These are phyloP conservation scores for Trichothecium roseum DNA, from an alignment of 2,329 filamentous ascomycete genomes.

Conservation along the genomic window DNA sequence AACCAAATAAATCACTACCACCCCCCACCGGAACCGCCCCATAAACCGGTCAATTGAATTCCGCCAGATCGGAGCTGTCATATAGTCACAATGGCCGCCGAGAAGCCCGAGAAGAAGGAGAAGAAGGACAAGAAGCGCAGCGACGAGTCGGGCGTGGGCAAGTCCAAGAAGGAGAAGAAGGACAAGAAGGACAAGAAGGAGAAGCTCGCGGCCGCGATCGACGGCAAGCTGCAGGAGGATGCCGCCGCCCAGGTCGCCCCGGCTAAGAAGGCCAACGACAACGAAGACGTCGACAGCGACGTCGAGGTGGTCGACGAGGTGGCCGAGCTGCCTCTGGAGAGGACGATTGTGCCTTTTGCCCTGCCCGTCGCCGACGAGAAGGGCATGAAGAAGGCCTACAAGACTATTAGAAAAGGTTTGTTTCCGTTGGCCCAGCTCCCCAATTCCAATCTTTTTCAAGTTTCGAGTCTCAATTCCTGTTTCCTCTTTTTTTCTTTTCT, in stretches of 20 bases:
- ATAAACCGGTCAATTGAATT: slow-evolving; percentile 9
- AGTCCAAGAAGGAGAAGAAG: slow-evolving; percentile 50
- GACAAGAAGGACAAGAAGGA: slow-evolving; percentile 66
- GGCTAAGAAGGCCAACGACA: slow-evolving; percentile 28
- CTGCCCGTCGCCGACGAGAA: slow-evolving; percentile 74
- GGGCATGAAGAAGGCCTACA: slow-evolving; percentile 51
- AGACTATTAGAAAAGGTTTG: slow-evolving; percentile 47
- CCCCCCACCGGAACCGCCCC: neutral
- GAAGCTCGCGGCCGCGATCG: slow-evolving; percentile 55
- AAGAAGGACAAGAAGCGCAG: slow-evolving; percentile 52
- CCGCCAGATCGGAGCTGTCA: neutral
- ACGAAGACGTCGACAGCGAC: slow-evolving; percentile 30
- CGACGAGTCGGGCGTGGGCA: slow-evolving; percentile 41
- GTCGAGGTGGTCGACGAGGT: slow-evolving; percentile 27
- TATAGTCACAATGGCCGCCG: slow-evolving; percentile 29
- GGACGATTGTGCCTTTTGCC: slow-evolving; percentile 73
- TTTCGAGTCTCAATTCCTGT: neutral
- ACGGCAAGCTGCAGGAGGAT: slow-evolving; percentile 52
- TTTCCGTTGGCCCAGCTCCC: too few species aligned
- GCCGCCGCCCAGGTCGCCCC: slow-evolving; percentile 29
- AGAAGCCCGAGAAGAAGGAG: slow-evolving; percentile 39
- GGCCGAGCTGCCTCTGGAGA: slow-evolving; percentile 29
- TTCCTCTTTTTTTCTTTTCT: slow-evolving; percentile 2
- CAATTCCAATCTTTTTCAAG: too few species aligned
- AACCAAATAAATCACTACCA: neutral